Evolutionary conservation across 2,329 filamentous ascomycete species (phyloP).

Genomic region (Penicillium brevicompactum): DNA sequence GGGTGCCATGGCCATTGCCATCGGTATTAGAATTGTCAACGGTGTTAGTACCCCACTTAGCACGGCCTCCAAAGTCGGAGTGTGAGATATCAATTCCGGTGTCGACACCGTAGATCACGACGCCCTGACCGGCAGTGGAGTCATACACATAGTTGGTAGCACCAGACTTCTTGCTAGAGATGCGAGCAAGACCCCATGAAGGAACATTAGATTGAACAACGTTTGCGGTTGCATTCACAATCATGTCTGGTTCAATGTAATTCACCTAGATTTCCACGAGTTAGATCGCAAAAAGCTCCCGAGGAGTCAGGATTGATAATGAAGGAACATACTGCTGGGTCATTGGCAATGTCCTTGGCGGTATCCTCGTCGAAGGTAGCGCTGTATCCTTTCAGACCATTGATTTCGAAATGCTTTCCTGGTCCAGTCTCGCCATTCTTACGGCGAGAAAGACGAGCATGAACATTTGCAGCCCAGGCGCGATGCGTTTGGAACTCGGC

Average conservation of each 20-base stretch:
- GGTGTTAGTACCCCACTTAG: conserved; percentile 37
- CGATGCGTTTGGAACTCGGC: conserved; percentile 3
- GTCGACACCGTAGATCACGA: conserved; percentile 42
- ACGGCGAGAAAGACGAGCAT: neutral
- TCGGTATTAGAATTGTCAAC: conserved; percentile 28
- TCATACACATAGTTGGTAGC: conserved; percentile 40
- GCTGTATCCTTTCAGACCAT: conserved; percentile 11
- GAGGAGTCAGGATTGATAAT: conserved; percentile 2
- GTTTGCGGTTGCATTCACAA: conserved; percentile 9
- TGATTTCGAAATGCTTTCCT: conserved; percentile 13
- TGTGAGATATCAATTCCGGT: conserved; percentile 41
- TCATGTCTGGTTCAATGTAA: conserved; percentile 14
- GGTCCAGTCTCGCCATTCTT: conserved; percentile 6
- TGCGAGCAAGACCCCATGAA: conserved; percentile 40
- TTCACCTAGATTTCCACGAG: conserved; percentile 11
- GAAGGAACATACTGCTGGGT: conserved; percentile 5
- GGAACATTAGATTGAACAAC: conserved; percentile 19
- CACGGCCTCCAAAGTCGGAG: conserved; percentile 41
- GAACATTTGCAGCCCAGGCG: conserved; percentile 6
- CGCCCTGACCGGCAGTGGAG: conserved; percentile 35
- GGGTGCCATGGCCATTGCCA: conserved; percentile 41
- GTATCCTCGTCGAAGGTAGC: conserved; percentile 9
- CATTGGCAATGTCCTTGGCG: conserved; percentile 7
- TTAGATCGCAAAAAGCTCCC: conserved; percentile 3
- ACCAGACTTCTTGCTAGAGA: conserved; percentile 29